Conservation (phyloP, 768 basidiomycete genomes). For the Podaxis sp. region DNA sequence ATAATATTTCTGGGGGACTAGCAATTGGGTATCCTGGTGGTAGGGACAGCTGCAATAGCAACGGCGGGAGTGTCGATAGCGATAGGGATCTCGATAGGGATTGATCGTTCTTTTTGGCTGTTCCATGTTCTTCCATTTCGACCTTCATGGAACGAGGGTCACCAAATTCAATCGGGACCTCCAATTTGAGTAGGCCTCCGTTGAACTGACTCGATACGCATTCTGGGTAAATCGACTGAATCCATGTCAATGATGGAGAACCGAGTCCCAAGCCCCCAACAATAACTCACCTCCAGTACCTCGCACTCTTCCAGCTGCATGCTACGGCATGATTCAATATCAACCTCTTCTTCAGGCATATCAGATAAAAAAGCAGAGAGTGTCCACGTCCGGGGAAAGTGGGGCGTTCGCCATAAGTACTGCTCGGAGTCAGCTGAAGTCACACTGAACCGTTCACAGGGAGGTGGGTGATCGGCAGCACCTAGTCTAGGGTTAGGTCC, state of each 20-base stretch:
- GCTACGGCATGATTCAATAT: slow-evolving; percentile 25
- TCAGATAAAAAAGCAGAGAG: background rate
- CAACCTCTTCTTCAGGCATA: slow-evolving; percentile 7
- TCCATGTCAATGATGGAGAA: background rate
- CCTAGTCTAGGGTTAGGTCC: slow-evolving; percentile 24
- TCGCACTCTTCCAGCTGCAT: slow-evolving; percentile 59
- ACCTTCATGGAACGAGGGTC: slow-evolving; percentile 39
- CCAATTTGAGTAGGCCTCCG: slow-evolving; percentile 47
- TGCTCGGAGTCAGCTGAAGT: background rate
- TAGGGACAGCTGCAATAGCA: slow-evolving; percentile 54
- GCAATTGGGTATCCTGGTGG: slow-evolving; percentile 55
- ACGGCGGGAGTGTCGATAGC: slow-evolving; percentile 57
- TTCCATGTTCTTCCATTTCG: slow-evolving; percentile 21
- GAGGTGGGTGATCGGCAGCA: background rate
- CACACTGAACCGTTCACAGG: no score
- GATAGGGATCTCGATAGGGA: slow-evolving; percentile 24
- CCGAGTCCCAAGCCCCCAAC: background rate
- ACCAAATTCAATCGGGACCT: slow-evolving; percentile 64
- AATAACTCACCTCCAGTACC: slow-evolving; percentile 51
- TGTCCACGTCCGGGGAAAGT: background rate
- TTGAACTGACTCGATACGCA: slow-evolving; percentile 46
- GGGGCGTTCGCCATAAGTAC: background rate
- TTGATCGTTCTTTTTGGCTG: slow-evolving; percentile 3
- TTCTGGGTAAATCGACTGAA: slow-evolving; percentile 78
- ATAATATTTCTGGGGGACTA: slow-evolving; percentile 50